Conservation (phyloP, 371 early-diverging fungal species). For the Enterospora canceri region DNA sequence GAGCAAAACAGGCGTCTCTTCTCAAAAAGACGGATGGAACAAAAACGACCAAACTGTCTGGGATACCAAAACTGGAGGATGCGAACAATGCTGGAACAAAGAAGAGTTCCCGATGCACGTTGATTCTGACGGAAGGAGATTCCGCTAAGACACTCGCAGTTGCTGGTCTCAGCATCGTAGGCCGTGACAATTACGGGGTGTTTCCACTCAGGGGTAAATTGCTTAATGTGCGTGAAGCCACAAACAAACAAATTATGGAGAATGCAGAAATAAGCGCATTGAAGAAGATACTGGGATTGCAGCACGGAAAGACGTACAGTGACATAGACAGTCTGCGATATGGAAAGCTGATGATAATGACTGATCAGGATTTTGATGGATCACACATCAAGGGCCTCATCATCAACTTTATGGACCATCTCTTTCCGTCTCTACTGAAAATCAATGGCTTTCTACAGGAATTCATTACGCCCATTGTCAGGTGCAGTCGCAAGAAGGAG, state of each 20-base stretch:
- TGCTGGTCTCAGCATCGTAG: slow-evolving; percentile 76
- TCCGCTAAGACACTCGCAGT: slow-evolving; percentile 92
- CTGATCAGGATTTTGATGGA: slow-evolving; percentile 99
- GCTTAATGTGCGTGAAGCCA: slow-evolving; percentile 88
- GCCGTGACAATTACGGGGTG: slow-evolving; percentile 84
- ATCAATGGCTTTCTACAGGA: slow-evolving; percentile 84
- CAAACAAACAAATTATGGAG: slow-evolving; percentile 63
- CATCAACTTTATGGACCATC: slow-evolving; percentile 90
- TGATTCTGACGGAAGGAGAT: slow-evolving; percentile 97
- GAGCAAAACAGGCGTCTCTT: slow-evolving; percentile 67
- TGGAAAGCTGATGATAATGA: slow-evolving; percentile 96
- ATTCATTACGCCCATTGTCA: slow-evolving; percentile 96
- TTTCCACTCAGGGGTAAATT: slow-evolving; percentile 95
- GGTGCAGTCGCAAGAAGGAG: slow-evolving; percentile 50
- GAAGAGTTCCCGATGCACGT: slow-evolving; percentile 69
- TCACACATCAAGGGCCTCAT: slow-evolving; percentile 96
- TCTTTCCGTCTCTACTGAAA: slow-evolving; percentile 81
- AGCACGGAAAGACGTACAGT: slow-evolving; percentile 71
- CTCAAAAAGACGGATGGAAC: slow-evolving; percentile 82
- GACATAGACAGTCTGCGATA: slow-evolving; percentile 67
- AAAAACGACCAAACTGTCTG: slow-evolving; percentile 62
- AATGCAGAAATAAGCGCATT: slow-evolving; percentile 78
- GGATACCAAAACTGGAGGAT: slow-evolving; percentile 88
- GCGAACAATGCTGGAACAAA: slow-evolving; percentile 82
- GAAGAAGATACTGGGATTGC: slow-evolving; percentile 87